Base-by-base conservation (phyloP, 768 basidiomycete species). In the Xerocomellus intermedius region DNA sequence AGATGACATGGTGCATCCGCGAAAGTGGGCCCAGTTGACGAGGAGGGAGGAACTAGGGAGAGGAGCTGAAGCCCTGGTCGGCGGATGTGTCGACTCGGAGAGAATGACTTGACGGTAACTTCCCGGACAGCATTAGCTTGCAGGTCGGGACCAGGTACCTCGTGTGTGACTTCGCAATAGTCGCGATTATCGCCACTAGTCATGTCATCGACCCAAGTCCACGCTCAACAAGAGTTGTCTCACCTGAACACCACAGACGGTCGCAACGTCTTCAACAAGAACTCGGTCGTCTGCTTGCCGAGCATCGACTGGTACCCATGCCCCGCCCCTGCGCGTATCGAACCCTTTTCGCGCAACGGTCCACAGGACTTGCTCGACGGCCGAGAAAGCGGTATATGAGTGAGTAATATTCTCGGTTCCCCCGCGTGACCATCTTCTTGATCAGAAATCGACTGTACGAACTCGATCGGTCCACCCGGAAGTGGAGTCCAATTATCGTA, bases 21-120 rank as follows among this genome's bases (percentile, higher is more conserved):
- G 55, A 85, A 78, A 1, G 85, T 82, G 30, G 72, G 66, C 24
- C 70, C 56, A 47, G 57, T 47, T 1, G 65, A 56, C n/a, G 69
- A 58, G n/a, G 61, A 60, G 19, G 76, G 70, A 14, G 76, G 57
- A 32, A 84, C 69, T n/a, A 87, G 74, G 0, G 91, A 88, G 30
- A 97, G 76, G 7, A 97, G 82, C 58, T 95, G 91, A 69, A 95
- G 90, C 4, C 94, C 94, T 3, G 94, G 91, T 33, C 77, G 73
- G 22, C 76, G 76, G 56, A 96, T 86, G 51, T 87, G 86, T 50
- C 79, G 79, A 14, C 85, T 83, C 57, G 85, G 83, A 16, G 90
- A 88, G 69, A 96, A 94, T 0, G 93, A 89, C 69, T 94, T 95
- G 55, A 96, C 77, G 1, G 93, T 94, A 21, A 94, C 81, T 72